A percentile compares a stretch with the other conserved stretches of the same genome.
phyloP scores from a whole-genome alignment of 805 yeast genomes.

The Diddensiella caesifluorescens region DNA sequence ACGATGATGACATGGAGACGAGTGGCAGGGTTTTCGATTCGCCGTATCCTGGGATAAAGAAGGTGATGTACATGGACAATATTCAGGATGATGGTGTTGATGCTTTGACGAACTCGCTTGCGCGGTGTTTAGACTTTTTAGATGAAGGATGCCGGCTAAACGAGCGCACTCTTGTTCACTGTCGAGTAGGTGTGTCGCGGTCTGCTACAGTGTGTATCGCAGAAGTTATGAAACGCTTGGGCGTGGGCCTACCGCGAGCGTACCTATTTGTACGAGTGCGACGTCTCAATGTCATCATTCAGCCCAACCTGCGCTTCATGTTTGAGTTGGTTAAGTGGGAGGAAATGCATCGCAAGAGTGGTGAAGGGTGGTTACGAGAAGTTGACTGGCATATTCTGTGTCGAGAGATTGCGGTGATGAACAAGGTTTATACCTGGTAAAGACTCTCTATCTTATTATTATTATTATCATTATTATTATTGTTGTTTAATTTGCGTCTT shows the following conservation, averaged over 20 bases:
- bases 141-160: slow-evolving; percentile 44
- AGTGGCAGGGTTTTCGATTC: slow-evolving; percentile 7
- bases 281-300: slow-evolving; percentile 85
- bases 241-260: slow-evolving; percentile 66
- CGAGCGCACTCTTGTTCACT: slow-evolving; percentile 69
- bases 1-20: slow-evolving; percentile 4
- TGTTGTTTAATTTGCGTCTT: slow-evolving; percentile 9
- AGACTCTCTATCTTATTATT: slow-evolving; percentile 18
- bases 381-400: slow-evolving; percentile 88
- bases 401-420: slow-evolving; percentile 73
- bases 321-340: slow-evolving; percentile 80
- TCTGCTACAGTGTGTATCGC: slow-evolving; percentile 96
- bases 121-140: slow-evolving; percentile 59
- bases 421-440: slow-evolving; percentile 51
- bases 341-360: slow-evolving; percentile 32
- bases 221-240: slow-evolving; percentile 77
- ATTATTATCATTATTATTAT: slow-evolving; percentile 4
- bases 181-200: slow-evolving; percentile 92
- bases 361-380: slow-evolving; percentile 42
- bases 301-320: slow-evolving; percentile 88
- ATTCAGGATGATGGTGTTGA: slow-evolving; percentile 91
- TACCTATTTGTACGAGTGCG: slow-evolving; percentile 86
- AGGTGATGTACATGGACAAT: slow-evolving; percentile 60
- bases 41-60: slow-evolving; percentile 33
- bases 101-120: slow-evolving; percentile 56